phyloP scores from a whole-genome alignment of 73 alveolate genomes.

The Diophrys sp. region DNA sequence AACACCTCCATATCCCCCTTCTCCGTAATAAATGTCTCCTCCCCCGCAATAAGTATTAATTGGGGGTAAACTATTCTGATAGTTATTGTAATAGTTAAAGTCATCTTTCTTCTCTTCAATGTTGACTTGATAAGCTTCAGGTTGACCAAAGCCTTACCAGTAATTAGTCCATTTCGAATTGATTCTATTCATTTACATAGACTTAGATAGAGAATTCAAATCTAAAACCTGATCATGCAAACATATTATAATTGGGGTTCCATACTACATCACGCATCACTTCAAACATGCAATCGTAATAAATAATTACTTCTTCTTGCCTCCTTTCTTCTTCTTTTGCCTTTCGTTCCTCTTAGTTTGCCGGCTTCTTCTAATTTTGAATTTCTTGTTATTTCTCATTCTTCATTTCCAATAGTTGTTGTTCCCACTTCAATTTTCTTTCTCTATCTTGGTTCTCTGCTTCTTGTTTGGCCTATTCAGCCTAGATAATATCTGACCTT shows the following conservation, averaged over 20 bases:
- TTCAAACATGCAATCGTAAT: slow-evolving; percentile 36
- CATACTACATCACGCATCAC: slow-evolving; percentile 92
- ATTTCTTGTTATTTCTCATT: slow-evolving; percentile 40
- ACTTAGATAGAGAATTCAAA: slow-evolving; percentile 90
- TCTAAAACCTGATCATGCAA: slow-evolving; percentile 95
- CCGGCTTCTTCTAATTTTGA: slow-evolving; percentile 50
- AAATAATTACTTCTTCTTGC: slow-evolving; percentile 9
- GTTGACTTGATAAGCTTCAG: no score
- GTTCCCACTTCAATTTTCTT: slow-evolving; percentile 34
- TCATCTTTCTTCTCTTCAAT: no score
- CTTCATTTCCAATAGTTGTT: slow-evolving; percentile 38
- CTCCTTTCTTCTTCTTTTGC: slow-evolving; percentile 34
- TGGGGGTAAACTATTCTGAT: no score
- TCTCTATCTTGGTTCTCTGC: slow-evolving; percentile 22
- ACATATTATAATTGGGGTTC: slow-evolving; percentile 90
- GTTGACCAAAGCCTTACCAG: no score
- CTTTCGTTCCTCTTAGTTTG: slow-evolving; percentile 46
- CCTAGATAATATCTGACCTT: slow-evolving; percentile 12
- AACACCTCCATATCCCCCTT: no score
- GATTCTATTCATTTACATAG: slow-evolving; percentile 78
- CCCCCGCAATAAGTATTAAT: no score
- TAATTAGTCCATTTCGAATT: slow-evolving; percentile 19
- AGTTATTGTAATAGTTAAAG: no score
- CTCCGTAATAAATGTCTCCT: no score
- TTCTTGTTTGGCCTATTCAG: slow-evolving; percentile 30